Evolutionary conservation across 176 grass and related monocot species (phyloP), one percentile per base, ranked within the genome.

Genomic region (Phyllostachys edulis): DNA sequence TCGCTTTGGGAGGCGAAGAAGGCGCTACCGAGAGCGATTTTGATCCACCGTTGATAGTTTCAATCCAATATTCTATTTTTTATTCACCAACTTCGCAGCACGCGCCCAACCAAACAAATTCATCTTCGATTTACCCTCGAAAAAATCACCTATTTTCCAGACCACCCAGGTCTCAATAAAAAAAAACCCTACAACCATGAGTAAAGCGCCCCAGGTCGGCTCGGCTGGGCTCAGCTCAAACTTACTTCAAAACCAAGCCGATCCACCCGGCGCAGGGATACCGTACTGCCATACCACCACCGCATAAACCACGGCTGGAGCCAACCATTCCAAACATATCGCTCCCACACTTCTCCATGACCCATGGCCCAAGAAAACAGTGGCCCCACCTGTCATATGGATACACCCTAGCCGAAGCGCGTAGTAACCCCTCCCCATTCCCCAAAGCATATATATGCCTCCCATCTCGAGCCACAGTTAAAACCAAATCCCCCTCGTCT

Each of bases 321-420:
- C 47, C 47, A 49, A 5, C 47, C 10, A 45, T 11, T 44, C 41
- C 12, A 0, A 1, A 4, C 0, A 49, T 15, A 5, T 15, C 47
- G 13, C 47, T 49, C 4, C 14, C 4, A 16, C 14, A 0, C 37
- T 65, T 57, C 20, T 34, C 32, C 32, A 29, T 29, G 29, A 29
- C 6, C 0, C 0, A 4, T 1, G 10, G 70, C 26, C 39, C 63
- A 38, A 0, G 12, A 0, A 13, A 0, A 7, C 0, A 0, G 0
- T 0, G 38, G 3, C 1, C 84, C 84, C 32, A 87, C 73, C 4
- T 78, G 84, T 90, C 88, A 90, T 83, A 0, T 0, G 1, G 0
- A 0, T 0, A 0, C 10, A 1, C 0, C 0, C 7, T 0, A 16
- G 2, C 0, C 21, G 1, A 18, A 9, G 6, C 69, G 17, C 83